Conservation (phyloP, 257 asterid genomes). For the Cynanchum wilfordii region DNA sequence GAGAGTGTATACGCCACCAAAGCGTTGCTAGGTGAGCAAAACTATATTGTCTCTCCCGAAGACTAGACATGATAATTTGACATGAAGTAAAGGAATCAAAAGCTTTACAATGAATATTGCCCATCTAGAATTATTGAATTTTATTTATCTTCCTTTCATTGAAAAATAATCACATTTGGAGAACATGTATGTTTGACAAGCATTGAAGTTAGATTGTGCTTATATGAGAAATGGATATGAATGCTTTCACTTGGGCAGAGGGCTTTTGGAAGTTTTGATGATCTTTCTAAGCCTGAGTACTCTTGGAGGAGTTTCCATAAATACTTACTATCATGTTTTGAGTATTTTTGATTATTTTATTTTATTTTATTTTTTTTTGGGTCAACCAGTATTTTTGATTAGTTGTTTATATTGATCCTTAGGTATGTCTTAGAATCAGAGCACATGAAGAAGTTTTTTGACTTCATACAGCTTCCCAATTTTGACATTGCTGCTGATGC, state of each 20-base stretch:
- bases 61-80: neutral
- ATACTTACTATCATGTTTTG: neutral
- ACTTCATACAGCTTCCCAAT: slow-evolving; percentile 43
- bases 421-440: slow-evolving; percentile 48
- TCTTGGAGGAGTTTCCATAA: neutral
- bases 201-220: neutral
- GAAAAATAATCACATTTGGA: neutral
- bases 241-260: neutral
- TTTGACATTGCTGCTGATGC: slow-evolving; percentile 54
- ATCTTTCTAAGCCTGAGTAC: neutral
- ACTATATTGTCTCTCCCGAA: neutral
- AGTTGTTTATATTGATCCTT: neutral
- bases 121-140: neutral
- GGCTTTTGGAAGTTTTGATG: neutral
- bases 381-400: neutral
- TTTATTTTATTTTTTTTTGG: no score
- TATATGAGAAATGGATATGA: neutral
- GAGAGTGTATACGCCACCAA: slow-evolving; percentile 99
- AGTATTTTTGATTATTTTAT: neutral
- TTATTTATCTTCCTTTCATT: neutral
- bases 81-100: neutral
- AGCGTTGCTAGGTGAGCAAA: slow-evolving; percentile 75
- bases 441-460: slow-evolving; percentile 46
- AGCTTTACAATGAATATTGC: neutral
- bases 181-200: neutral